Conservation (phyloP, 805 yeast genomes). For the Pichia cephalocereana region DNA sequence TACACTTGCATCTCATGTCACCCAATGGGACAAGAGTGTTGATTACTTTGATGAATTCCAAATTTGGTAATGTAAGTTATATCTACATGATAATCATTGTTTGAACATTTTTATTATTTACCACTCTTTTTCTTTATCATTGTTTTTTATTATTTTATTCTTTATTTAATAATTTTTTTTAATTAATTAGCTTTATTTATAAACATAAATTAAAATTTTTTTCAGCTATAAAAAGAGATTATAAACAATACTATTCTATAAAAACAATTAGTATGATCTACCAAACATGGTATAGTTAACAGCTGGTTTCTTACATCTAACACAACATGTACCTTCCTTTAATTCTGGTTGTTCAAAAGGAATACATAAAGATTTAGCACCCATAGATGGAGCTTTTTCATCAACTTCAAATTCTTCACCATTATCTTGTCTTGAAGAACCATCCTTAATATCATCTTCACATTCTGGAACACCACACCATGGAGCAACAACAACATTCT, state of each 20-base stretch:
- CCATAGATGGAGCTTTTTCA: constrained; percentile 98
- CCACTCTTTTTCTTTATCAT: too few species aligned
- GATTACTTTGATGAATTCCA: constrained; percentile 7
- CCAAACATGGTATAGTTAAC: constrained; percentile 90
- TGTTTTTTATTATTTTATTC: too few species aligned
- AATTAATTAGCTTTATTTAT: neutral
- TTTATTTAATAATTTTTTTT: too few species aligned
- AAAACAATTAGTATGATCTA: constrained; percentile 63
- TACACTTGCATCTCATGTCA: neutral
- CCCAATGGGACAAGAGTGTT: constrained; percentile 3
- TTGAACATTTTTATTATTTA: neutral
- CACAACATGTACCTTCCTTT: constrained; percentile 75
- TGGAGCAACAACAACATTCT: constrained; percentile 87
- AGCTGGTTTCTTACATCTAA: constrained; percentile 72
- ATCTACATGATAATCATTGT: neutral
- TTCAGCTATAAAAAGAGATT: too few species aligned
- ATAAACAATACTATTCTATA: neutral
- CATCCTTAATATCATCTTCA: constrained; percentile 94
- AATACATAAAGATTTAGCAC: constrained; percentile 96
- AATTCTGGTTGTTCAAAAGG: constrained; percentile 88
- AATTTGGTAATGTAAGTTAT: neutral
- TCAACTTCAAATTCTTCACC: constrained; percentile 85
- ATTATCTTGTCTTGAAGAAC: constrained; percentile 68
- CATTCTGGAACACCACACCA: constrained; percentile 96
- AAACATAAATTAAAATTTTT: too few species aligned